Conservation (phyloP, 164 flowering plant species). For the Malania oleifera region DNA sequence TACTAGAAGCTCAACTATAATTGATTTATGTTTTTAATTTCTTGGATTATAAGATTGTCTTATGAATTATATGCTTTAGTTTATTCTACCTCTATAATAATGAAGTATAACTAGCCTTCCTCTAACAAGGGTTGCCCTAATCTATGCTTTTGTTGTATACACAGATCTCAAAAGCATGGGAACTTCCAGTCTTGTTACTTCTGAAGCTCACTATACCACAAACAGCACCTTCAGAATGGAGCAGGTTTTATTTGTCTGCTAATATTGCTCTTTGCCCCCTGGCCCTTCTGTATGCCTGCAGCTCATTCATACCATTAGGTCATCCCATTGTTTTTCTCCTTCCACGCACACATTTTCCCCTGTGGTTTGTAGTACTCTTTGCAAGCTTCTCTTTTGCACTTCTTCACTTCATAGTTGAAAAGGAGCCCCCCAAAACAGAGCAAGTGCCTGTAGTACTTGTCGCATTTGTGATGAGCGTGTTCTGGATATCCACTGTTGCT, state of each 20-base stretch:
- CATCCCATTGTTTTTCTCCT: constrained; percentile 69
- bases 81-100: background rate
- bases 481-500: constrained; percentile 94
- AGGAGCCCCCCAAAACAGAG: constrained; percentile 73
- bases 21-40: no score
- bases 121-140: background rate
- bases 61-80: background rate
- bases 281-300: constrained; percentile 67
- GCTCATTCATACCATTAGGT: constrained; percentile 65
- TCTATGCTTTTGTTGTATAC: constrained; percentile 6
- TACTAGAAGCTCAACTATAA: no score
- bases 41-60: no score
- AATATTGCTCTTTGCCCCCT: constrained; percentile 85
- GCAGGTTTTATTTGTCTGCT: constrained; percentile 70
- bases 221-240: constrained; percentile 74
- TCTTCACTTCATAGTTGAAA: constrained; percentile 67
- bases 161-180: constrained; percentile 70
- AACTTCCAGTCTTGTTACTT: constrained; percentile 62
- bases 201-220: constrained; percentile 82
- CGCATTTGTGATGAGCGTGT: constrained; percentile 92
- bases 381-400: constrained; percentile 62
- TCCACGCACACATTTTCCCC: constrained; percentile 63
- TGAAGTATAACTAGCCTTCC: background rate
- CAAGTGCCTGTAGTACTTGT: constrained; percentile 49
- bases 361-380: constrained; percentile 74